Percentiles rank a stretch among this genome's conserved stretches.
Evolutionary conservation across 768 basidiomycete species (phyloP).

Genomic region (Russula sp.): DNA sequence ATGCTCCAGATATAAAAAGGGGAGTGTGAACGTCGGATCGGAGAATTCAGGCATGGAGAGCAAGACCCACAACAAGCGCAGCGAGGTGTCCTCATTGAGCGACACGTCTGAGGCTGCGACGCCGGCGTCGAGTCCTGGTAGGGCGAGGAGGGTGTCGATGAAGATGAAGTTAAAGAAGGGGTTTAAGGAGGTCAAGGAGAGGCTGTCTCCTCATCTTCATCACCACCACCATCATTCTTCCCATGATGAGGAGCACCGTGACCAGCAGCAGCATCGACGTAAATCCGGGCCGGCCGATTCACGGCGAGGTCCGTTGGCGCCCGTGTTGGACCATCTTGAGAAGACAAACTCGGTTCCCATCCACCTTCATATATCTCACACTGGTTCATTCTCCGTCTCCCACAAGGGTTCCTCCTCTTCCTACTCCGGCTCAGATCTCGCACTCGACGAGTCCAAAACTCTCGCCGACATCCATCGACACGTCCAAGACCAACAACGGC

Average conservation of each 20-base stretch:
- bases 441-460: slow-evolving; percentile 15
- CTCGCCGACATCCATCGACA: slow-evolving; percentile 2
- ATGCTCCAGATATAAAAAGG: slow-evolving; percentile 9
- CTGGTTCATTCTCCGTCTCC: slow-evolving; percentile 41
- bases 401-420: slow-evolving; percentile 33
- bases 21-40: background rate
- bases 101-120: background rate
- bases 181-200: slow-evolving; percentile 25
- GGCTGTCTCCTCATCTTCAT: slow-evolving; percentile 4
- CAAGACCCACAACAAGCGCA: slow-evolving; percentile 5
- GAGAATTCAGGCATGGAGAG: background rate
- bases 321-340: slow-evolving; percentile 16
- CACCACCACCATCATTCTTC: background rate
- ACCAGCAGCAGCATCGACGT: background rate
- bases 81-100: slow-evolving; percentile 5
- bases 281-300: slow-evolving; percentile 15
- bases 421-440: slow-evolving; percentile 7
- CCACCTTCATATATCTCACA: slow-evolving; percentile 28
- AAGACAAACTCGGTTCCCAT: slow-evolving; percentile 23
- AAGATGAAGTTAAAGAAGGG: slow-evolving; percentile 24
- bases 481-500: background rate
- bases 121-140: slow-evolving; percentile 7
- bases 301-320: slow-evolving; percentile 16
- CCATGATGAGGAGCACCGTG: background rate
- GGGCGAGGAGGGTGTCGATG: slow-evolving; percentile 24